These are phyloP conservation scores for Erythrobasidium yunnanense DNA, from an alignment of 768 basidiomycete genomes.

Conservation along the genomic window DNA sequence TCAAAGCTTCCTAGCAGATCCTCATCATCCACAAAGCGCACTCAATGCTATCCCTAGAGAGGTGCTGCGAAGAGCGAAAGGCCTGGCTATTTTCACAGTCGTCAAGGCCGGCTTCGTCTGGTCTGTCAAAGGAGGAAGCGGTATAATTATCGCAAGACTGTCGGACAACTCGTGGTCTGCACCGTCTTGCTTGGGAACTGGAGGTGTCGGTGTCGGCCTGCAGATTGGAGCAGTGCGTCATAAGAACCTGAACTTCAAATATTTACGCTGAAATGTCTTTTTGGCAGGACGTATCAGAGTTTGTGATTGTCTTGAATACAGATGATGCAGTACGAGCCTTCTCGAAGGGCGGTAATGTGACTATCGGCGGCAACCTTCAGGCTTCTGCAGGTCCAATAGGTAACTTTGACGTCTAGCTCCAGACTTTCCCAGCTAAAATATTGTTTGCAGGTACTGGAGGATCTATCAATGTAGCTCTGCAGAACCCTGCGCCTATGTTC, in stretches of 20 bases:
- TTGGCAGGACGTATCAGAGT: conserved; percentile 47
- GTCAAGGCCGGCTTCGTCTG: conserved; percentile 74
- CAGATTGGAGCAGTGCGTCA: conserved; percentile 59
- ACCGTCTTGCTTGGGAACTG: conserved; percentile 91
- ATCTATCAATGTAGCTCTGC: conserved; percentile 58
- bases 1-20: conserved; percentile 56
- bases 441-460: conserved; percentile 72
- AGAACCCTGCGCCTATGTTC: conserved; percentile 90
- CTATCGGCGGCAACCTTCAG: conserved; percentile 78
- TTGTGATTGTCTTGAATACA: conserved; percentile 91
- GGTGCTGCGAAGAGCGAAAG: conserved; percentile 77
- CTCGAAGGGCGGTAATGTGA: conserved; percentile 88
- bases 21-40: conserved; percentile 72
- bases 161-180: conserved; percentile 87
- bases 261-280: background rate
- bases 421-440: too few relatives aligned
- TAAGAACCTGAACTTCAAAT: background rate
- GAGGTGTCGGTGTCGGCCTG: conserved; percentile 84
- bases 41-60: conserved; percentile 89
- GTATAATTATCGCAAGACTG: conserved; percentile 78
- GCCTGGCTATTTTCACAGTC: conserved; percentile 88
- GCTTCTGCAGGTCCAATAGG: conserved; percentile 76
- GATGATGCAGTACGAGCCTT: conserved; percentile 93
- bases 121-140: conserved; percentile 87
- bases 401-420: background rate